Percentiles rank a stretch among this genome's conserved stretches.
These are phyloP conservation scores for Macrolepiota dolichaula DNA, from an alignment of 768 basidiomycete genomes.

Conservation along the genomic window DNA sequence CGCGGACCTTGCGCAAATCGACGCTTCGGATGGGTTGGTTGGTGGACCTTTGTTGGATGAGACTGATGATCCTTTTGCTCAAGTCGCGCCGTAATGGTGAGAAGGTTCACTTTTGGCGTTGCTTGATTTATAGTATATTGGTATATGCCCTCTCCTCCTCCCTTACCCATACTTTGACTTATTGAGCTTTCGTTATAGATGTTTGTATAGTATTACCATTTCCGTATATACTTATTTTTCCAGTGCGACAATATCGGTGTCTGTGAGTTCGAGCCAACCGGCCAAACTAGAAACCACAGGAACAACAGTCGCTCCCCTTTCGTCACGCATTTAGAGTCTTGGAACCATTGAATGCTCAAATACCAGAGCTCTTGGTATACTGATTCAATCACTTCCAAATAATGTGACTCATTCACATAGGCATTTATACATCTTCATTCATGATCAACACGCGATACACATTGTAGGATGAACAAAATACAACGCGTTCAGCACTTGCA, in stretches of 20 bases:
- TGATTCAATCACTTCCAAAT: background rate
- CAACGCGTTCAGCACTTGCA: constrained; percentile 25
- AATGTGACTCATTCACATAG: background rate
- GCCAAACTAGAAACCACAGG: too few species aligned
- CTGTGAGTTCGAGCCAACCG: background rate
- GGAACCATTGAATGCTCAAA: too few species aligned
- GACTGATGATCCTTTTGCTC: constrained; percentile 57
- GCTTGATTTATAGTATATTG: background rate
- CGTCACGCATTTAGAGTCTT: too few species aligned
- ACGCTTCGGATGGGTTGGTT: constrained; percentile 47
- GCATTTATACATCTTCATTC: background rate
- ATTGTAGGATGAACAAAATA: background rate
- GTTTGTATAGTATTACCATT: background rate
- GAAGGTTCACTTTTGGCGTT: background rate
- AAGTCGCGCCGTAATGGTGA: constrained; percentile 12
- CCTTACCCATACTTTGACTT: background rate
- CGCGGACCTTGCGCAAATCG: constrained; percentile 54
- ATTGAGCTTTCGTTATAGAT: background rate
- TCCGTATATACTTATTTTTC: background rate
- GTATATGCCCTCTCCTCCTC: background rate
- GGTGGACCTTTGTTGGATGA: constrained; percentile 61
- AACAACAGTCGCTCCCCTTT: too few species aligned
- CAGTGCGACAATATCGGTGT: too few species aligned
- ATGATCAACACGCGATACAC: background rate
- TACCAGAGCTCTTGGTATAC: background rate